Conservation (phyloP, 2,329 filamentous ascomycete genomes). For the Beauveria medogensis region DNA sequence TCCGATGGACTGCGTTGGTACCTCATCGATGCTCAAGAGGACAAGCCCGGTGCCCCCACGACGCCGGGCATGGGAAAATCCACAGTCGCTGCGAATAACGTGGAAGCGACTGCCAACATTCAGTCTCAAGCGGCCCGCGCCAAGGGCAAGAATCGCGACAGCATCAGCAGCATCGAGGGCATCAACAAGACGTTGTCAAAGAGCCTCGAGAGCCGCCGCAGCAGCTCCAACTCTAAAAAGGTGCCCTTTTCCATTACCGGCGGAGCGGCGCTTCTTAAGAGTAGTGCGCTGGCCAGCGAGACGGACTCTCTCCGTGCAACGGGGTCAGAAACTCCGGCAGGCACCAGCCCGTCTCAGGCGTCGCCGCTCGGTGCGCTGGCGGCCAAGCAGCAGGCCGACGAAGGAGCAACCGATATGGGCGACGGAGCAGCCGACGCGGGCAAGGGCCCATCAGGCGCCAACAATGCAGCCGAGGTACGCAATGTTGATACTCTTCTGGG, state of each 20-base stretch:
- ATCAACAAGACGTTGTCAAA: conserved; percentile 74
- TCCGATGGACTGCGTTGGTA: conserved; percentile 96
- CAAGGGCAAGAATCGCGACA: conserved; percentile 37
- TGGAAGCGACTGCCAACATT: conserved; percentile 75
- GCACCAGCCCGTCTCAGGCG: conserved; percentile 33
- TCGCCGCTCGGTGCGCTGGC: conserved; percentile 17
- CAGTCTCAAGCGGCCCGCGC: conserved; percentile 39
- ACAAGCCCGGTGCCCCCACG: conserved; percentile 84
- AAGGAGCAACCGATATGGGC: conserved; percentile 1
- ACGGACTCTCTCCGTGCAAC: conserved; percentile 49
- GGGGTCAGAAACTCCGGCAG: conserved; percentile 33
- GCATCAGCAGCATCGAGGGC: conserved; percentile 55
- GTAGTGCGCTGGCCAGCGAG: conserved; percentile 47
- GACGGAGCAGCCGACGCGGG: background rate
- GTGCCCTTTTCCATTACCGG: conserved; percentile 46
- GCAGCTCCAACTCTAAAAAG: conserved; percentile 78
- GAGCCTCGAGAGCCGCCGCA: conserved; percentile 84
- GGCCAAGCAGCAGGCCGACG: conserved; percentile 16
- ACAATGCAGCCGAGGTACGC: conserved; percentile 43
- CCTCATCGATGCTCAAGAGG: conserved; percentile 84
- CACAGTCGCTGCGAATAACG: conserved; percentile 79
- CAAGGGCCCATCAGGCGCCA: conserved; percentile 16
- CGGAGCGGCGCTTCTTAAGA: conserved; percentile 35
- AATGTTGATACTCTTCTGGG: conserved; percentile 43
- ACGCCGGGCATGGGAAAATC: conserved; percentile 87